A percentile compares a stretch with the other conserved stretches of the same genome.
These are phyloP conservation scores for Babesia ovis DNA, from an alignment of 169 alveolate genomes.

Conservation along the genomic window DNA sequence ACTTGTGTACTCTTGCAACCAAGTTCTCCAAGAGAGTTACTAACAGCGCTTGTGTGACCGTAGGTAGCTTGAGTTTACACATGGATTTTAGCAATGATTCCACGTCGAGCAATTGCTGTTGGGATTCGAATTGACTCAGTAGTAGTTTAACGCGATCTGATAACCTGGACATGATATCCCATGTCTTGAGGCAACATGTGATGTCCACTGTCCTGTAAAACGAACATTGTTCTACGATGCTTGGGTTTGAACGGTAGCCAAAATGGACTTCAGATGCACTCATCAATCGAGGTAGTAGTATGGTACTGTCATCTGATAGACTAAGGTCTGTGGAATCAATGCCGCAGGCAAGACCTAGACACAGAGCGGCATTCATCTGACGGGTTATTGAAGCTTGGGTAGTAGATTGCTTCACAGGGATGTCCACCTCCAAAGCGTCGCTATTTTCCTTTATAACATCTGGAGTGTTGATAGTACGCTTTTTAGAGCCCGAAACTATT, in stretches of 20 bases:
- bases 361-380: constrained; percentile 27
- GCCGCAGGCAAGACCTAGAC: constrained; percentile 18
- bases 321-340: not conserved
- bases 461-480: not conserved
- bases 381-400: not conserved
- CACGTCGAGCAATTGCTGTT: constrained; percentile 33
- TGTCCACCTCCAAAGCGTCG: not conserved
- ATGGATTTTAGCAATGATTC: constrained; percentile 19
- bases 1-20: constrained; percentile 40
- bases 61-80: constrained; percentile 16
- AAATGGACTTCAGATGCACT: constrained; percentile 25
- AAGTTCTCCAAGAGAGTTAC: constrained; percentile 41
- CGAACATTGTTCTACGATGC: not conserved
- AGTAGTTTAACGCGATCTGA: not conserved
- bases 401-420: not conserved
- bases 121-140: constrained; percentile 12
- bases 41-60: constrained; percentile 18
- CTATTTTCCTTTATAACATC: no score
- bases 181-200: constrained; percentile 7
- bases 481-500: not conserved
- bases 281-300: constrained; percentile 11
- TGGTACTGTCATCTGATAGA: not conserved
- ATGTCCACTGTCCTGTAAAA: constrained; percentile 26
- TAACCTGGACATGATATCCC: constrained; percentile 15
- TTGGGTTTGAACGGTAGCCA: constrained; percentile 1